Evolutionary conservation across 1,284 basidiomycete genomes (phyloP), one percentile per base, ranked within the genome.

Genomic region (Pisolithus thermaeus): DNA sequence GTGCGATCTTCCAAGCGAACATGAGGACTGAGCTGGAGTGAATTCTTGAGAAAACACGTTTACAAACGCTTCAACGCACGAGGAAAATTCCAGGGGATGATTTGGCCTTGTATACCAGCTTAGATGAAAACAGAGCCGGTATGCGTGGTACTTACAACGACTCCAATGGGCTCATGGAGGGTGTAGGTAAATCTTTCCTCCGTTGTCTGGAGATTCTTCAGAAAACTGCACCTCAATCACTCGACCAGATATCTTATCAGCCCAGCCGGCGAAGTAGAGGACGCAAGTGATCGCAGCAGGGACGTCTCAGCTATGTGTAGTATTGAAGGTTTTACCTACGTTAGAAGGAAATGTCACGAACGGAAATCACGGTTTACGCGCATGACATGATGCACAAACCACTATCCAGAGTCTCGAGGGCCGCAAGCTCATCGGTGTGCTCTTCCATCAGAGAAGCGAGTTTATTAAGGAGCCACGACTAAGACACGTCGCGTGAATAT

Each of bases 91-190:
- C 32, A 35, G 2, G 32, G 32, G 6, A 35, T 35, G 16, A 35
- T 35, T 35, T 35, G 32, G 12, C 88, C 80, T 52, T 54, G 27
- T 7, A 22, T 35, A 22, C 9, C 2, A 25, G 20, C 25, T 43
- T 32, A 28, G 7, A 12, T 49, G 7, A 8, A 27, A 35, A 23
- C 5, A 54, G 32, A 14, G 4, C 11, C 5, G 23, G 12, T 18
- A 9, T 32, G 4, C 42, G 7, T 20, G 9, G 37, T 35, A 27
- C 52, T 32, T 47, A 54, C 52, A 20, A 84, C 80, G 53, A 97
- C 93, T 59, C 95, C 96, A 60, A 97, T 87, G 14, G 96, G 94
- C 71, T 98, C 95, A 68, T 96, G 92, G 28, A 85, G 79, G n/a
- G 90, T 90, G 72, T 91, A 94, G 4, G 76, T 78, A 51, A 93